Base-by-base conservation (phyloP, 768 basidiomycete species). In the Megacollybia marginata region DNA sequence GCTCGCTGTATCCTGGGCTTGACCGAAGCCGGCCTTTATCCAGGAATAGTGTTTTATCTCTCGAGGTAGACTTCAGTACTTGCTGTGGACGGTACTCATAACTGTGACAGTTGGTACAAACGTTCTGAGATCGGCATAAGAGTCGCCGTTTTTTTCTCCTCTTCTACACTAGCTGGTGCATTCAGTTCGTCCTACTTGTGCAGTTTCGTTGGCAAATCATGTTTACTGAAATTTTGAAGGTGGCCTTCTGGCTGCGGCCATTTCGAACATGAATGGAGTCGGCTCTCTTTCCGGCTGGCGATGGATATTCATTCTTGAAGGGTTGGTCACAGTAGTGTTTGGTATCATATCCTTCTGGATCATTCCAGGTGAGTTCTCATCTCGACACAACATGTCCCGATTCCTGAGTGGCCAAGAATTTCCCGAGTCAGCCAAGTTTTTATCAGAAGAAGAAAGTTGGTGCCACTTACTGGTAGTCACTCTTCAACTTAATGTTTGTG, bases 101-200 rank as follows among this genome's bases (percentile, higher is more conserved):
- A 13, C 18, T 18, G 13, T 40, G 38, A 1, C 44, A 74, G 70
- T 52, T 77, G 71, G 76, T 74, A 73, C 56, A 76, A 82, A 57
- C 84, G 87, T 33, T 82, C 82, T 12, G 90, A 92, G 58, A 86
- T 88, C 54, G 88, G 85, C 51, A 69, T 81, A 65, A 55, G 77
- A 8, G 74, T 80, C 20, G 80, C 84, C 0, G 57, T 88, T 28
- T 88, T 88, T 66, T 88, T 87, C 67, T 79, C 80, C 0, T 83
- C 88, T 3, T 88, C 88, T 0, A 88, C 86, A 2, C 76, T 87
- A 0, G 82, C 86, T 2, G 90, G 88, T n/a, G 87, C 88, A 16
- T 90, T 90, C 54, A 28, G 23, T 28, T 28, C 23, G 23, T 28
- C 23, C 23, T 6, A 28, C 6, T 28, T 28, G 23, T 28, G 2